Conservation (phyloP, 306 rosid genomes). For the Citrullus mucosospermus region DNA sequence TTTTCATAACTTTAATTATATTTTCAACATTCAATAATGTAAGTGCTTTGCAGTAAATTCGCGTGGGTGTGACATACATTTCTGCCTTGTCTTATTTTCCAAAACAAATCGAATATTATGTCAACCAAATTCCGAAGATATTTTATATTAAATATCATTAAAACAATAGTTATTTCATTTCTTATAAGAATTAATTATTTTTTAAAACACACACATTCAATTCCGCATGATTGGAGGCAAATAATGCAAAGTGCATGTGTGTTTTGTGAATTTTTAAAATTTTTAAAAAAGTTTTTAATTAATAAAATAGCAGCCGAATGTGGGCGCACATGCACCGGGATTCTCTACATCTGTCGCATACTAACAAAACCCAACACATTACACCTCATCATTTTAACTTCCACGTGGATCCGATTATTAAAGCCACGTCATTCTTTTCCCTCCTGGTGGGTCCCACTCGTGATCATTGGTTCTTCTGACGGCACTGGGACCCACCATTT, state of each 20-base stretch:
- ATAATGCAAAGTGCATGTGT: neutral
- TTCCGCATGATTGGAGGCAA: neutral
- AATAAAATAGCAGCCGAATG: neutral
- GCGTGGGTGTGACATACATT: neutral
- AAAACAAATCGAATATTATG: neutral
- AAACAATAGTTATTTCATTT: neutral
- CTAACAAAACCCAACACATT: neutral
- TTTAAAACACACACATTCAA: neutral
- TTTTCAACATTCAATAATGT: neutral
- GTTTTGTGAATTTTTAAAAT: neutral
- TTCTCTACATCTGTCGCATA: neutral
- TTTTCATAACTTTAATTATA: neutral
- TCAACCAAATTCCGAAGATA: neutral
- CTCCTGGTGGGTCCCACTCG: neutral
- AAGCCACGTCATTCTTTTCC: neutral
- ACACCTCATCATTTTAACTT: neutral
- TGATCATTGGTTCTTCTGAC: neutral
- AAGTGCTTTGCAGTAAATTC: neutral
- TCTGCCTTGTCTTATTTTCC: neutral
- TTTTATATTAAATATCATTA: neutral
- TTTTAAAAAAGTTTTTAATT: no score
- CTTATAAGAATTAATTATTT: neutral
- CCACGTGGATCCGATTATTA: neutral
- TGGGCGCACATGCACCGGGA: slow-evolving; percentile 6
- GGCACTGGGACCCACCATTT: neutral